These are phyloP conservation scores for Skeletonema grethae DNA, from an alignment of 108 stramenopile genomes.

Conservation along the genomic window DNA sequence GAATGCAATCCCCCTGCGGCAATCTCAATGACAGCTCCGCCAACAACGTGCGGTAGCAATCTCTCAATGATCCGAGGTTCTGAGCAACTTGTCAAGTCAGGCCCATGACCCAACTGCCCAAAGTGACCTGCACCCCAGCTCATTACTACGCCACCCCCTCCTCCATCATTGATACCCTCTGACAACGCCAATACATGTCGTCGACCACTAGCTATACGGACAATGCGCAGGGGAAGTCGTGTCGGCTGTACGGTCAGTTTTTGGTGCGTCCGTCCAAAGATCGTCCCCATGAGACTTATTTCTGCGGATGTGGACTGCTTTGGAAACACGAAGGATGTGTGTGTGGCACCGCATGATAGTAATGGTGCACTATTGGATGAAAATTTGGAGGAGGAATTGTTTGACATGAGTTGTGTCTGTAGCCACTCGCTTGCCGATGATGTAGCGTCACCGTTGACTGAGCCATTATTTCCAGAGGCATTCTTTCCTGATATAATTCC, in stretches of 20 bases:
- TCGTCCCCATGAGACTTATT: constrained; percentile 36
- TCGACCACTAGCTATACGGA: constrained; percentile 40
- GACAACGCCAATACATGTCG: constrained; percentile 51
- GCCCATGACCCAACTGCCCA: constrained; percentile 81
- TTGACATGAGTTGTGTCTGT: constrained; percentile 2
- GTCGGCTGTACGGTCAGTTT: constrained; percentile 45
- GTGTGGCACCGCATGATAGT: constrained; percentile 44
- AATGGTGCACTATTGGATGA: constrained; percentile 26
- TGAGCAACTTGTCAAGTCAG: constrained; percentile 37
- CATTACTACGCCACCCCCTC: constrained; percentile 67
- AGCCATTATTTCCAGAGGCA: not conserved
- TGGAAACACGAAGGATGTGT: constrained; percentile 42
- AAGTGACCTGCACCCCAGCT: constrained; percentile 90
- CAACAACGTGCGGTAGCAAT: constrained; percentile 63
- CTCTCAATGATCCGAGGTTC: constrained; percentile 63
- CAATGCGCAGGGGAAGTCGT: constrained; percentile 40
- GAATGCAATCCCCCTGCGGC: constrained; percentile 83
- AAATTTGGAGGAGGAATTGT: not conserved
- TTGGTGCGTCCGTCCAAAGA: constrained; percentile 39
- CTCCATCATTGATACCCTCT: constrained; percentile 31
- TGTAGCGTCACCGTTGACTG: constrained; percentile 1
- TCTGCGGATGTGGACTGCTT: constrained; percentile 6
- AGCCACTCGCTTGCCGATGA: not conserved
- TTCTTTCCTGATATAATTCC: not conserved
- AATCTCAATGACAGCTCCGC: constrained; percentile 56